Percentiles rank a stretch among this genome's conserved stretches.
Evolutionary conservation across 2,329 filamentous ascomycete species (phyloP).

Genomic region (Endoconidiophora polonica): DNA sequence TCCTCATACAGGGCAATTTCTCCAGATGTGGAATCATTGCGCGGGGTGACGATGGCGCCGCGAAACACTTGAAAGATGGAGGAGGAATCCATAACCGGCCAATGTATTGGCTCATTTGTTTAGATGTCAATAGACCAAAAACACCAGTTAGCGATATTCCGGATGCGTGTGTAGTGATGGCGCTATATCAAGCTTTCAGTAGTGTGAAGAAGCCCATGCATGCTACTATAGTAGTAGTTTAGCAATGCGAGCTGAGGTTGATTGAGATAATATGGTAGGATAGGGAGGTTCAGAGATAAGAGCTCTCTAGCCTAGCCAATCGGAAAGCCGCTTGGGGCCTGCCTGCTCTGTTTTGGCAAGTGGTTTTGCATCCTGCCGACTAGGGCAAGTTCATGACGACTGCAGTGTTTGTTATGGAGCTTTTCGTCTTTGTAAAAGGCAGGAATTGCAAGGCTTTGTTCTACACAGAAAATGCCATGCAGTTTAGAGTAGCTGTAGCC

Average conservation of each 20-base stretch:
- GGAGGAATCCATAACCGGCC: no score
- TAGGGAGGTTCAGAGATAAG: background rate
- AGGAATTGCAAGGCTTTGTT: no score
- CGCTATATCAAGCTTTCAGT: no score
- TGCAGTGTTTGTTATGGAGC: no score
- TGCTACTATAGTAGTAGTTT: no score
- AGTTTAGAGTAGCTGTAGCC: no score
- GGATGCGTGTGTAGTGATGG: no score
- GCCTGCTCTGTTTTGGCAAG: background rate
- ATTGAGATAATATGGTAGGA: background rate
- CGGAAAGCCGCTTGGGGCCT: background rate
- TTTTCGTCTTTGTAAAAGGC: no score
- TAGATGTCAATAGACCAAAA: background rate
- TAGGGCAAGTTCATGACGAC: background rate
- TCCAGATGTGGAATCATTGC: background rate
- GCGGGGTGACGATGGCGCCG: slow-evolving; percentile 8
- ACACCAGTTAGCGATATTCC: no score
- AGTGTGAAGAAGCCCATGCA: no score
- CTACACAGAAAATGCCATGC: no score
- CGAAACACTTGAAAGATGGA: background rate
- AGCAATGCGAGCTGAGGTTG: no score
- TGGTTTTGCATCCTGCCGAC: background rate
- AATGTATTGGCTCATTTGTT: background rate
- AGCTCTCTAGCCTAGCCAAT: background rate
- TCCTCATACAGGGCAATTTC: background rate